Base-by-base conservation (phyloP, 768 basidiomycete genomes). In the Trametes sanguinea region DNA sequence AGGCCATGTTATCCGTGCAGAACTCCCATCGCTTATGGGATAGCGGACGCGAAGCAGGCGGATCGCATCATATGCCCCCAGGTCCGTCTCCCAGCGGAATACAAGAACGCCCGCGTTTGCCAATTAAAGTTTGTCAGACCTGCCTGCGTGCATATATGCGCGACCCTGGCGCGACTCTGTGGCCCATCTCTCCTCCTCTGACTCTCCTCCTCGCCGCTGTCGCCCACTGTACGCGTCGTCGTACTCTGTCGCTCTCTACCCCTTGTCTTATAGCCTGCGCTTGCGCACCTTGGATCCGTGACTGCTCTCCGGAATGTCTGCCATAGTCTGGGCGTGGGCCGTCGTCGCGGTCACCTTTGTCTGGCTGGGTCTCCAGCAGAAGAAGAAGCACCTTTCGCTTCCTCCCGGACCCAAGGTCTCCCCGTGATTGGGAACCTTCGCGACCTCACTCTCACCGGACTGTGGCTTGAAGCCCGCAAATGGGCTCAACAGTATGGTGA, bases 371-470 rank as follows among this genome's bases (percentile, higher is more conserved):
- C 54, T 62, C 45, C 63, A 62, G 46, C 57, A 60, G 47, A 68
- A 63, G 42, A n/a, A 42, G 30, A 58, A 42, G 30, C 44, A 55
- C 13, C 57, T 57, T 11, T n/a, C 62, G 35, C 65, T 66, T 13
- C 69, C 68, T 5, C 69, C 69, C 1, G 69, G 69, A 27, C 69
- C 69, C 16, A 67, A 46, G 60, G 60, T n/a, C 60, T 67, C 32
- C 67, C 69, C 10, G 27, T 70, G 44, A 60, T 70, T n/a, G 69
- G 69, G 48, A 70, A 70, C 62, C 47, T 65, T 27, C 61, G 67
- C 53, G 64, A 70, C 61, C 37, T 70, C 43, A 46, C 69, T 9
- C 54, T 54, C 2, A 66, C 66, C n/a, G 62, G 68, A 6, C 58
- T 63, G 17, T 70, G 69, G 69, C 43, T 63, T 27, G 47, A 52